These are phyloP conservation scores for Pseudozyma tsukubaensis DNA, from an alignment of 1,284 basidiomycete genomes.

Conservation along the genomic window DNA sequence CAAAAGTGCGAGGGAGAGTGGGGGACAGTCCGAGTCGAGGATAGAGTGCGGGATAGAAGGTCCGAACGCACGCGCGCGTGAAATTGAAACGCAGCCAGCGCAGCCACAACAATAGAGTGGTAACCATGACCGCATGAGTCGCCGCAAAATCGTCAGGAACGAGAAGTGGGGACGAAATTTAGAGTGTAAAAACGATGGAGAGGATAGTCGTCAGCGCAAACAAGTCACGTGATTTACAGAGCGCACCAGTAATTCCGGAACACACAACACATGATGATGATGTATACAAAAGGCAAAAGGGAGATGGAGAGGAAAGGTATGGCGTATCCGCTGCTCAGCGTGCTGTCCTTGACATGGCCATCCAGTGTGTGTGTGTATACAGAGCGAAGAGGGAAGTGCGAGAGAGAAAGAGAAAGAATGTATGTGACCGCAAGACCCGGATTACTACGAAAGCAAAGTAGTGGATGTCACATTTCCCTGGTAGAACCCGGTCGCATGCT, in stretches of 20 bases:
- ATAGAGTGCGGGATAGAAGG: neutral
- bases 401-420: too few relatives aligned
- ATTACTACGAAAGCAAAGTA: too few relatives aligned
- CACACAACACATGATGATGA: neutral
- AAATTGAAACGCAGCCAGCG: neutral
- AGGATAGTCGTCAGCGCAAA: constrained; percentile 9
- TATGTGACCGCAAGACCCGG: too few relatives aligned
- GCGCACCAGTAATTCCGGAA: constrained; percentile 10
- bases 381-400: too few relatives aligned
- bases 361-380: too few relatives aligned
- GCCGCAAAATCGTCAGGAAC: too few relatives aligned
- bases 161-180: neutral
- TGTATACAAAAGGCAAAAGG: neutral
- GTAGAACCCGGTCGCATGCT: too few relatives aligned
- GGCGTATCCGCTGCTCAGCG: constrained; percentile 40
- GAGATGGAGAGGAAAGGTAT: neutral
- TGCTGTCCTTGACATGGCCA: constrained; percentile 28
- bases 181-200: constrained; percentile 1
- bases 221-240: constrained; percentile 29
- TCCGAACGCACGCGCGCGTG: neutral
- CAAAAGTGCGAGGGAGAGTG: neutral
- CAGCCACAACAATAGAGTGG: neutral
- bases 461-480: too few relatives aligned
- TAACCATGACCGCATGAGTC: constrained; percentile 4
- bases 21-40: neutral